phyloP scores from a whole-genome alignment of 2,329 filamentous ascomycete species.

The Fusarium torulosum region DNA sequence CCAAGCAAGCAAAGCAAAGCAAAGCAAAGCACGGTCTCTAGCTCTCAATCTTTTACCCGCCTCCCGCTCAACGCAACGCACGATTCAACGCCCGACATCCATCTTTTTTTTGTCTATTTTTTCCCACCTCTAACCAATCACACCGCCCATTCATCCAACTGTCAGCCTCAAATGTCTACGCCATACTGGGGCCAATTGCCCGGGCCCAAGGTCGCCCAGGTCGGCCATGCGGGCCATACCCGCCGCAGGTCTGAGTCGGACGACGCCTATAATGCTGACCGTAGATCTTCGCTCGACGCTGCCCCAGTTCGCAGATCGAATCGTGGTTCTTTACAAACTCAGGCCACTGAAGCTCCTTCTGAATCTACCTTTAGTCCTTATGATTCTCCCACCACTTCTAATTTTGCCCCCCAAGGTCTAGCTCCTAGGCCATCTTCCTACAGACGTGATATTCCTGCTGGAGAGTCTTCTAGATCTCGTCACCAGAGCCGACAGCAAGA shows the following conservation, averaged over 20 bases:
- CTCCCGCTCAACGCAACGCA: constrained; percentile 39
- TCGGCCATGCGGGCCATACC: constrained; percentile 45
- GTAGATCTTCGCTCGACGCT: constrained; percentile 51
- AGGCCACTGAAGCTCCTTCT: constrained; percentile 66
- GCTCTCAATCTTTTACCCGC: constrained; percentile 36
- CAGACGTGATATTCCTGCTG: constrained; percentile 61
- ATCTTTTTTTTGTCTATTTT: constrained; percentile 19
- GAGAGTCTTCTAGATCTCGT: constrained; percentile 58
- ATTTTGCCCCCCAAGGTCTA: constrained; percentile 64
- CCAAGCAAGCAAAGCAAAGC: constrained; percentile 1
- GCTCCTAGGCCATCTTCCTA: constrained; percentile 71
- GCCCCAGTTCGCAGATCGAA: constrained; percentile 61
- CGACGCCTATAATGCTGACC: constrained; percentile 50
- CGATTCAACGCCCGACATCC: constrained; percentile 33
- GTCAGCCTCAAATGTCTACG: constrained; percentile 58
- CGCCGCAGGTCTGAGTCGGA: constrained; percentile 55
- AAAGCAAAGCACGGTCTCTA: constrained; percentile 1
- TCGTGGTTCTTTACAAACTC: constrained; percentile 68
- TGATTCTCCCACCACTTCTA: constrained; percentile 66
- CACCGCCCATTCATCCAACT: constrained; percentile 33
- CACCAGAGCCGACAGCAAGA: constrained; percentile 52
- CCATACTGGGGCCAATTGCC: constrained; percentile 72
- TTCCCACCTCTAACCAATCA: constrained; percentile 46
- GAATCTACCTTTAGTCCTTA: constrained; percentile 71
- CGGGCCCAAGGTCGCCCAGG: constrained; percentile 57